Percentiles rank a stretch among this genome's conserved stretches.
Evolutionary conservation across 805 yeast genomes (phyloP).

Genomic region (Candida hispaniensis): DNA sequence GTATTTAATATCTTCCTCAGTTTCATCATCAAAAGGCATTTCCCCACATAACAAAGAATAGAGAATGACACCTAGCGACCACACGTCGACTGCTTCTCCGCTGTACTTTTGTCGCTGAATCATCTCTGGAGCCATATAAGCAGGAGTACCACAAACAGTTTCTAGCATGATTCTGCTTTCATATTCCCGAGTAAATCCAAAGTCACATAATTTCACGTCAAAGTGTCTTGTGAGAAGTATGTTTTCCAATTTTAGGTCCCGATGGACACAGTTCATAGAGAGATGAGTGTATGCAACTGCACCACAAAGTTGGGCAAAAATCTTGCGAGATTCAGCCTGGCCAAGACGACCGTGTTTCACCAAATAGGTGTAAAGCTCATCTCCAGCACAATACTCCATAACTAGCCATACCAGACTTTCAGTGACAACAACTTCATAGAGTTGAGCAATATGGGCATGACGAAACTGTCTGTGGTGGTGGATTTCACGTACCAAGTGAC

Average conservation of each 20-base stretch:
- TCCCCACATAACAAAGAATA: slow-evolving; percentile 76
- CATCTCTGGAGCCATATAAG: slow-evolving; percentile 95
- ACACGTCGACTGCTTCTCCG: slow-evolving; percentile 71
- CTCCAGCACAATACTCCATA: slow-evolving; percentile 71
- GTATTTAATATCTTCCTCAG: slow-evolving; percentile 47
- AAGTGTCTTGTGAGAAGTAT: slow-evolving; percentile 66
- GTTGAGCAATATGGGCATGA: slow-evolving; percentile 72
- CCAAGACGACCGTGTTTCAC: slow-evolving; percentile 25
- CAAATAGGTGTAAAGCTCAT: slow-evolving; percentile 31
- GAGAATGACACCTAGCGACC: slow-evolving; percentile 86
- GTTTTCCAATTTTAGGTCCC: slow-evolving; percentile 74
- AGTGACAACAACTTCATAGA: slow-evolving; percentile 78
- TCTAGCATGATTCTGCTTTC: slow-evolving; percentile 47
- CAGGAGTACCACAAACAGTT: slow-evolving; percentile 89
- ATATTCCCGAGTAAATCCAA: slow-evolving; percentile 85
- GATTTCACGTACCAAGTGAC: slow-evolving; percentile 81
- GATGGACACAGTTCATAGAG: slow-evolving; percentile 62
- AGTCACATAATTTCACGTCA: slow-evolving; percentile 77
- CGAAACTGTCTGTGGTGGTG: slow-evolving; percentile 76
- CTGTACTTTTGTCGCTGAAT: slow-evolving; percentile 56
- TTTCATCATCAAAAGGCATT: slow-evolving; percentile 86
- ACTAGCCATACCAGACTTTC: slow-evolving; percentile 78
- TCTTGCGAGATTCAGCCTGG: slow-evolving; percentile 19
- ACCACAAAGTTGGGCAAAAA: slow-evolving; percentile 37
- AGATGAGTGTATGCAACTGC: slow-evolving; percentile 62